These are phyloP conservation scores for Lasiodiplodia sp. DNA, from an alignment of 2,329 filamentous ascomycete genomes.

Conservation along the genomic window DNA sequence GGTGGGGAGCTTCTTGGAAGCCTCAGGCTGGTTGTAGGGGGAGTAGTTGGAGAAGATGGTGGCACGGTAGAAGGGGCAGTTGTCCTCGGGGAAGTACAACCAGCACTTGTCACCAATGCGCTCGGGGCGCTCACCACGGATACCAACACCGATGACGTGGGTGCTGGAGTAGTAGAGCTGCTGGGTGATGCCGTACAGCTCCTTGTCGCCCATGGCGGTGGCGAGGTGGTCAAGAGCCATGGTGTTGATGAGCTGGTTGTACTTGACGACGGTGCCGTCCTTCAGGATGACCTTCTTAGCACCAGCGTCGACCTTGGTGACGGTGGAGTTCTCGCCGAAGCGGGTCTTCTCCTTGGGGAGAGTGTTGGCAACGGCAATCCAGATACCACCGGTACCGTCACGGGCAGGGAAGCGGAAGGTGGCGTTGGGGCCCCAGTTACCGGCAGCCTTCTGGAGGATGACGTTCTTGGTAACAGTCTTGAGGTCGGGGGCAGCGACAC, in stretches of 20 bases:
- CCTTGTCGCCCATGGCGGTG: conserved; percentile 85
- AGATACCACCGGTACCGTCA: conserved; percentile 97
- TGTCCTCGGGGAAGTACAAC: conserved; percentile 98
- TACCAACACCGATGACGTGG: conserved; percentile 94
- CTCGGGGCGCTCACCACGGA: conserved; percentile 89
- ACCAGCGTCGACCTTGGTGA: conserved; percentile 85
- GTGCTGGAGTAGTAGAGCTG: conserved; percentile 96
- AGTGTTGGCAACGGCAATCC: conserved; percentile 95
- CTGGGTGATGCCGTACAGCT: conserved; percentile 84
- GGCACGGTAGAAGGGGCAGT: conserved; percentile 99
- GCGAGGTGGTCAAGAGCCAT: conserved; percentile 94
- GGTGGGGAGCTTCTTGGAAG: conserved; percentile 84
- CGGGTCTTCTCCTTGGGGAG: conserved; percentile 89
- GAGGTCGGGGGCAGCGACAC: conserved; percentile 94
- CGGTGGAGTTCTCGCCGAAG: conserved; percentile 84
- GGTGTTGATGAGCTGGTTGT: conserved; percentile 91
- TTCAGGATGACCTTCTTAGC: conserved; percentile 82
- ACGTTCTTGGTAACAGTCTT: conserved; percentile 94
- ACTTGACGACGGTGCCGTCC: conserved; percentile 87
- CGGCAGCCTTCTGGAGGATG: conserved; percentile 93
- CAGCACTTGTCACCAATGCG: conserved; percentile 99
- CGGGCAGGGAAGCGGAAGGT: conserved; percentile 98
- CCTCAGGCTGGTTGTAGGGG: conserved; percentile 92
- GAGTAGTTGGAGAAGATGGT: conserved; percentile 99
- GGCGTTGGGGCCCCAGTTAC: conserved; percentile 97